These are phyloP conservation scores for Kluyveromyces dobzhanskii DNA, from an alignment of 805 yeast genomes.

Conservation along the genomic window DNA sequence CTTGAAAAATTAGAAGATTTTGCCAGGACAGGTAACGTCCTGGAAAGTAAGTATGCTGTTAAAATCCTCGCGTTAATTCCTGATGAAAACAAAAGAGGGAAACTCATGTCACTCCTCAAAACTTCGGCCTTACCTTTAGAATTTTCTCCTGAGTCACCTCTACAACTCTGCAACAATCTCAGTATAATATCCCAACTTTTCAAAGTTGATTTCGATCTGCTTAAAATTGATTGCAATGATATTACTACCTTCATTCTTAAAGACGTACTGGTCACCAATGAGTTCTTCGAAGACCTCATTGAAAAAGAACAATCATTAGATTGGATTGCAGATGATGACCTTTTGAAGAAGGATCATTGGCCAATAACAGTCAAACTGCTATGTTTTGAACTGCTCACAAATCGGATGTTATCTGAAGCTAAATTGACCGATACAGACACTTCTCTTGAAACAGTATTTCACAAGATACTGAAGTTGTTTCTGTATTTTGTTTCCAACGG, in stretches of 20 bases:
- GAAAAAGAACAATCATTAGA: conserved; percentile 18
- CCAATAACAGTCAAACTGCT: conserved; percentile 41
- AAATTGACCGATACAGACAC: conserved; percentile 25
- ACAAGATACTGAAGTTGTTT: conserved; percentile 60
- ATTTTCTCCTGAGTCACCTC: conserved; percentile 28
- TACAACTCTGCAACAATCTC: conserved; percentile 44
- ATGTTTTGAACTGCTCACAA: conserved; percentile 49
- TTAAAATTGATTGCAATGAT: conserved; percentile 48
- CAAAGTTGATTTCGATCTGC: conserved; percentile 36
- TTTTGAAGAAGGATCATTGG: conserved; percentile 28
- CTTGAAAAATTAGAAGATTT: conserved; percentile 37
- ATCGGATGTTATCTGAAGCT: conserved; percentile 40
- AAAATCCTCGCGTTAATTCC: conserved; percentile 46
- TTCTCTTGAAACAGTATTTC: conserved; percentile 38
- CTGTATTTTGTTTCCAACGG: conserved; percentile 61
- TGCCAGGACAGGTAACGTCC: conserved; percentile 44
- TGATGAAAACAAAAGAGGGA: conserved; percentile 33
- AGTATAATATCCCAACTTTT: conserved; percentile 50
- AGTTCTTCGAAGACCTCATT: conserved; percentile 25
- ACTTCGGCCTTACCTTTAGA: background rate
- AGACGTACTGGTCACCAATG: conserved; percentile 50
- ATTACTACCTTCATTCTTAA: conserved; percentile 54
- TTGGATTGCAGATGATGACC: conserved; percentile 41
- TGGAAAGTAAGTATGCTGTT: conserved; percentile 57
- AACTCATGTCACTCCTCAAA: conserved; percentile 5